These are phyloP conservation scores for Neurospora sp. DNA, from an alignment of 495 filamentous ascomycete species.

Conservation along the genomic window DNA sequence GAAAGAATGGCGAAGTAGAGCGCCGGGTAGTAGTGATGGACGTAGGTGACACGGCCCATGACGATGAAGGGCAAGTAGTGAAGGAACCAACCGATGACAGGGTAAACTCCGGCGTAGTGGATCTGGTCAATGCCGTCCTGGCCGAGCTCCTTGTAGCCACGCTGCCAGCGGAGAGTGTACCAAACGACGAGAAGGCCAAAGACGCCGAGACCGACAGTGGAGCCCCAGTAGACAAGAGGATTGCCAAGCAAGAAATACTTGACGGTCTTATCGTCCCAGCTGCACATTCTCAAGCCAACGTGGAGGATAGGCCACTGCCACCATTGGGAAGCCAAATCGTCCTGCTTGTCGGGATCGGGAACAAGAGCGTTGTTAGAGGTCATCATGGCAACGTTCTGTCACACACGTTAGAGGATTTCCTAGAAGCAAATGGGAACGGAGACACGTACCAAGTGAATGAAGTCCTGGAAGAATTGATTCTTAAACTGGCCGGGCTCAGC, in stretches of 20 bases:
- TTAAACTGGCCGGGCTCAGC: conserved; percentile 89
- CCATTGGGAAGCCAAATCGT: conserved; percentile 90
- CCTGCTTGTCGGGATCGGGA: conserved; percentile 97
- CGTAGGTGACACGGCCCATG: conserved; percentile 98
- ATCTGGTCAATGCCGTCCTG: conserved; percentile 78
- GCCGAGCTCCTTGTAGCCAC: conserved; percentile 78
- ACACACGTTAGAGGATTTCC: conserved; percentile 2
- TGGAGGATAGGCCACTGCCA: conserved; percentile 98
- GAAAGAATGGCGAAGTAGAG: conserved; percentile 92
- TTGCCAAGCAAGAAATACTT: conserved; percentile 99
- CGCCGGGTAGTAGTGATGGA: conserved; percentile 99
- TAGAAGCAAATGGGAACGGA: not conserved
- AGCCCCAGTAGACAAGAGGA: conserved; percentile 92
- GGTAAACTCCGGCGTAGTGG: conserved; percentile 88
- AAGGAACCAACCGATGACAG: conserved; percentile 85
- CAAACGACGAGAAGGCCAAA: conserved; percentile 64
- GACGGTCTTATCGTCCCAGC: conserved; percentile 89
- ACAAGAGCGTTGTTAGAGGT: conserved; percentile 98
- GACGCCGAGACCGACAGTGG: conserved; percentile 62
- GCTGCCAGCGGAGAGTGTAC: conserved; percentile 93
- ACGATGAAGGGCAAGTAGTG: conserved; percentile 93
- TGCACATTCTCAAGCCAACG: conserved; percentile 95
- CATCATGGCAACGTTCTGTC: conserved; percentile 94
- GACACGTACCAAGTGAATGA: conserved; percentile 60
- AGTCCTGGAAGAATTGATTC: conserved; percentile 93